Conservation (phyloP, 352 stramenopile species). For the Globisporangium lucens region DNA sequence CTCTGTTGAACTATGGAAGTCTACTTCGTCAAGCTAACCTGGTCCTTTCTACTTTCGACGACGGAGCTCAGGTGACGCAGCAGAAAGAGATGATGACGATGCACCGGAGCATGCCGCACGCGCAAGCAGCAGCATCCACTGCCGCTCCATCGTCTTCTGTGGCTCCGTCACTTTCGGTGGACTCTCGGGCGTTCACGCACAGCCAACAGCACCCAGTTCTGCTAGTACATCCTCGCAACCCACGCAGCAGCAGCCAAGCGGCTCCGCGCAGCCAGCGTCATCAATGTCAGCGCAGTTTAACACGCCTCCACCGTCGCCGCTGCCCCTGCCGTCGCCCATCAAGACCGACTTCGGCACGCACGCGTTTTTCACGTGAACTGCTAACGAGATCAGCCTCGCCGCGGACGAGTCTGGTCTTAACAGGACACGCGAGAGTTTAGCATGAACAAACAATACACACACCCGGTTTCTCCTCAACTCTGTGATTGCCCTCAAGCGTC, state of each 20-base stretch:
- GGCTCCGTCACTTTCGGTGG: constrained; percentile 23
- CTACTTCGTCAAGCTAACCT: background rate
- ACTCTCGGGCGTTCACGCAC: constrained; percentile 27
- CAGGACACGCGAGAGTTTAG: too few species aligned
- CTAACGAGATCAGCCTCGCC: background rate
- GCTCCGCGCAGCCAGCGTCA: background rate
- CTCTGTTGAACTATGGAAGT: too few species aligned
- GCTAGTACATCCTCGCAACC: background rate
- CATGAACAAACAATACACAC: too few species aligned
- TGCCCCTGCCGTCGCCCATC: constrained; percentile 74
- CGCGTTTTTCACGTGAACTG: constrained; percentile 75
- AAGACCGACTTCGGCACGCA: constrained; percentile 85
- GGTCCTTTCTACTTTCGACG: background rate
- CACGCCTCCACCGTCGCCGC: constrained; percentile 29
- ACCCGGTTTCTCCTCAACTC: too few species aligned
- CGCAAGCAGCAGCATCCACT: constrained; percentile 7
- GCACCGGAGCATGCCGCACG: constrained; percentile 19
- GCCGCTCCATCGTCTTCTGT: constrained; percentile 13
- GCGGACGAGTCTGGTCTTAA: too few species aligned
- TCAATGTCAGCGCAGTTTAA: background rate
- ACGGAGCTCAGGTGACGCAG: constrained; percentile 41
- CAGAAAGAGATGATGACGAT: constrained; percentile 71
- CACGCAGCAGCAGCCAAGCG: background rate
- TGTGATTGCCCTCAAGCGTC: too few species aligned
- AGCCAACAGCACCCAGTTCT: background rate